Conservation (phyloP, 225 moss, liverwort and hornwort species). For the Sphagnum tenellum region DNA sequence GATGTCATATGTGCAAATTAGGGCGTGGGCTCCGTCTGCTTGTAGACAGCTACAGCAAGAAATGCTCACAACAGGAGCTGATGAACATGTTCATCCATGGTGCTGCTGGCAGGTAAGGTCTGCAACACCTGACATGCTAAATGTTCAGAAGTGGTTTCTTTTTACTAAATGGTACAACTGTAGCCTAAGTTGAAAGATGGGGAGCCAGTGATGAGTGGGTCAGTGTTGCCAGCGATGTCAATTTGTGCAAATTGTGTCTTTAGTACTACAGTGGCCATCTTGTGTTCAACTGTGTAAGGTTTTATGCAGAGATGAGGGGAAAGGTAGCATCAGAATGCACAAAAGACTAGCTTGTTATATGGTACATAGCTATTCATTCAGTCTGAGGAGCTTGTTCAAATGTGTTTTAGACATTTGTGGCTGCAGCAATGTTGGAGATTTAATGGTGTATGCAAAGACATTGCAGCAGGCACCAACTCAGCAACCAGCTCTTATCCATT, state of each 20-base stretch:
- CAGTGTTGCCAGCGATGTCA: too few relatives aligned
- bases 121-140: too few relatives aligned
- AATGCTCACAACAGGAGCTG: conserved; percentile 56
- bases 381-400: background rate
- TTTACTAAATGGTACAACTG: too few relatives aligned
- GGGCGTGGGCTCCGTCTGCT: conserved; percentile 52
- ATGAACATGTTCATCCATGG: conserved; percentile 60
- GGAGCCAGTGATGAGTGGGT: too few relatives aligned
- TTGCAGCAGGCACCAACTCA: conserved; percentile 32
- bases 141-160: too few relatives aligned
- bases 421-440: conserved; percentile 46
- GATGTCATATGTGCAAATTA: conserved; percentile 44
- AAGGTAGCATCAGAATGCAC: background rate
- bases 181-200: too few relatives aligned
- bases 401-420: background rate
- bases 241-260: too few relatives aligned
- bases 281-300: too few relatives aligned
- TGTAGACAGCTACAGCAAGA: conserved; percentile 58
- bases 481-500: conserved; percentile 27
- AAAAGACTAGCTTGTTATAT: background rate
- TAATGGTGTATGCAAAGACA: conserved; percentile 48
- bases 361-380: background rate
- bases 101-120: conserved; percentile 50
- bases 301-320: too few relatives aligned
- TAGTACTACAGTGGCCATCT: too few relatives aligned